Evolutionary conservation across 2,329 filamentous ascomycete species (phyloP).

Genomic region (Ophiostoma ips): DNA sequence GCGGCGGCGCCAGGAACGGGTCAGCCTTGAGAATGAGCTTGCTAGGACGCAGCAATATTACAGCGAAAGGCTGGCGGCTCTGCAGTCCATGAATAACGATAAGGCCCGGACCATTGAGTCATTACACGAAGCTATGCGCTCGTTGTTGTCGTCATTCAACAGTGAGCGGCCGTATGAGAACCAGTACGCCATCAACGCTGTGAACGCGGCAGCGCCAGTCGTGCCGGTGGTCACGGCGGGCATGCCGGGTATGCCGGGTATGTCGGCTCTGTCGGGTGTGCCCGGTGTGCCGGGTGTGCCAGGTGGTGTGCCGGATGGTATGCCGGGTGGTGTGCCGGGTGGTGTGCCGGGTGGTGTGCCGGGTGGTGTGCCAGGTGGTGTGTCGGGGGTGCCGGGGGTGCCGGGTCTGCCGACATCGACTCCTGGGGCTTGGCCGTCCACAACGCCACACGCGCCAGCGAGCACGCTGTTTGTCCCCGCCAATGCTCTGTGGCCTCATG

Average conservation of each 20-base stretch:
- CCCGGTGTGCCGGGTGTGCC: constrained; percentile 2
- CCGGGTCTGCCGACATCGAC: constrained; percentile 2
- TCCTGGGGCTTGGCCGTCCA: constrained; percentile 4
- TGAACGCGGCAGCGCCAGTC: not conserved
- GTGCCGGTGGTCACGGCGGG: not conserved
- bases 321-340: not conserved
- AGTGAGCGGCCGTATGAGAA: constrained; percentile 27
- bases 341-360: not conserved
- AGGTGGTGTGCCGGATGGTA: constrained; percentile 1
- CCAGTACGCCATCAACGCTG: constrained; percentile 12
- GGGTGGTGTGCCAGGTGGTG: constrained; percentile 2
- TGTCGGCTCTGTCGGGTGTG: not conserved
- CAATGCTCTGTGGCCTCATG: constrained; percentile 1
- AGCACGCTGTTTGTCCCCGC: not conserved
- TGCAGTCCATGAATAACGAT: constrained; percentile 22
- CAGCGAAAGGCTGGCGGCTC: constrained; percentile 24
- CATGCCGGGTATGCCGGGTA: not conserved
- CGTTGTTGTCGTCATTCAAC: constrained; percentile 29
- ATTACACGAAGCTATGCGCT: constrained; percentile 23
- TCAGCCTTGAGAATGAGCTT: constrained; percentile 32
- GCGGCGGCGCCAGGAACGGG: constrained; percentile 38
- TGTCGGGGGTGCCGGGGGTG: not conserved
- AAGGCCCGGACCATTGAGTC: constrained; percentile 27
- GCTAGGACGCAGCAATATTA: constrained; percentile 31
- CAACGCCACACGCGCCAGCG: constrained; percentile 7